Conservation (phyloP, 2,329 filamentous ascomycete genomes). For the Plectosphaerella cucumerina region DNA sequence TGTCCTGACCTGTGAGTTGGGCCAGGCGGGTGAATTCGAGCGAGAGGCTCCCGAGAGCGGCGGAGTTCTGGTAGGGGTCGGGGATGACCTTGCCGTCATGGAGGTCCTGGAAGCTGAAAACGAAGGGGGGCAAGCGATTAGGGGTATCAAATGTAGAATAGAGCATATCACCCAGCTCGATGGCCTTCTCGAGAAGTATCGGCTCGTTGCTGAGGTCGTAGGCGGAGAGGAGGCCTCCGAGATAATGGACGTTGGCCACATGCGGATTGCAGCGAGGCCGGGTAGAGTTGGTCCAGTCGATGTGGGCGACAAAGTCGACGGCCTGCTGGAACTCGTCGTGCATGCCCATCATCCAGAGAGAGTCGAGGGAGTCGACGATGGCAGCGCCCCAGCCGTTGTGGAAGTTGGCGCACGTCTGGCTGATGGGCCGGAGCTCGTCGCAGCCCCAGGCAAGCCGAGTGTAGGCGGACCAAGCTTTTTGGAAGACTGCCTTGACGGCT, state of each 20-base stretch:
- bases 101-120: conserved; percentile 10
- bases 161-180: conserved; percentile 59
- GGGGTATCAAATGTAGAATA: conserved; percentile 66
- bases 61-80: conserved; percentile 40
- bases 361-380: conserved; percentile 76
- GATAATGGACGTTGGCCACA: conserved; percentile 67
- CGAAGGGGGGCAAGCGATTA: conserved; percentile 52
- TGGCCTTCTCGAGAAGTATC: conserved; percentile 56
- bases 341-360: conserved; percentile 81
- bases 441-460: conserved; percentile 74
- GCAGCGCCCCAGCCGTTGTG: conserved; percentile 94
- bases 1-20: conserved; percentile 67
- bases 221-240: conserved; percentile 65
- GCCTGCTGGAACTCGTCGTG: conserved; percentile 75
- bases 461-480: conserved; percentile 72
- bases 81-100: conserved; percentile 8
- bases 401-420: conserved; percentile 45
- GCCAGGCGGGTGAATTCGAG: conserved; percentile 72
- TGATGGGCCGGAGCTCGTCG: conserved; percentile 76
- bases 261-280: conserved; percentile 48
- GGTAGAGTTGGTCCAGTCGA: conserved; percentile 73
- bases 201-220: conserved; percentile 60
- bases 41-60: conserved; percentile 58
- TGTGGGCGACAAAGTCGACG: conserved; percentile 60
- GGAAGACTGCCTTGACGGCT: conserved; percentile 6